Percentiles rank a stretch among this genome's conserved stretches.
phyloP scores from a whole-genome alignment of 805 yeast genomes.

The Wickerhamiella nectarea region DNA sequence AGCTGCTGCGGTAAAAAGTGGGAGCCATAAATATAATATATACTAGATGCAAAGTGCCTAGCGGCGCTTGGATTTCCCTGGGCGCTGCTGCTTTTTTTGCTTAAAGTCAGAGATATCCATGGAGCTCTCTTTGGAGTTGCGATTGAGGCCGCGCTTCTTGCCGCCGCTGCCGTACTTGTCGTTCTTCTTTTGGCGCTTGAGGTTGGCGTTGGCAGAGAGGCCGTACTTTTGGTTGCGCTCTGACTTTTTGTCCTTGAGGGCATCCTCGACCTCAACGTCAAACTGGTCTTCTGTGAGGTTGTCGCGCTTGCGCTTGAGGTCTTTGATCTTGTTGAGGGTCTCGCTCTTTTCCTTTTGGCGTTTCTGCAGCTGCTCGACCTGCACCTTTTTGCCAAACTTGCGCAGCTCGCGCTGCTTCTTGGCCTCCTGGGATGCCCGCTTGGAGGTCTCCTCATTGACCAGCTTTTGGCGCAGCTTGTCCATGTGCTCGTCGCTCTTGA shows the following conservation, averaged over 20 bases:
- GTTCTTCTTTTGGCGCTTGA: conserved; percentile 58
- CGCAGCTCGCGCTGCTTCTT: conserved; percentile 86
- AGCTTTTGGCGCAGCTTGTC: conserved; percentile 75
- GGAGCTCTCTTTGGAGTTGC: conserved; percentile 59
- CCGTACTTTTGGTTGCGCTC: conserved; percentile 25
- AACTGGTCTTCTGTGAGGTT: conserved; percentile 65
- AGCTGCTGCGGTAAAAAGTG: background rate
- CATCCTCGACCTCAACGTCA: conserved; percentile 86
- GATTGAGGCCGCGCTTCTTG: conserved; percentile 55
- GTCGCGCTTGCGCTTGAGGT: conserved; percentile 72
- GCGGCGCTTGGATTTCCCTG: conserved; percentile 7
- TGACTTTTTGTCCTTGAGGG: conserved; percentile 47
- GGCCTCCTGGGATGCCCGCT: conserved; percentile 86
- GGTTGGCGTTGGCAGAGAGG: conserved; percentile 41
- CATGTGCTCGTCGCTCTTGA: conserved; percentile 96
- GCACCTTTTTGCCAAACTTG: conserved; percentile 96
- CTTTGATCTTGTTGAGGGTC: conserved; percentile 75
- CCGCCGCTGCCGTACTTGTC: conserved; percentile 69
- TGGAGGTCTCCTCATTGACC: conserved; percentile 50
- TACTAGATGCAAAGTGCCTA: background rate
- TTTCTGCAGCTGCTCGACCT: conserved; percentile 80
- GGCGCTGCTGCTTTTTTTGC: conserved; percentile 29
- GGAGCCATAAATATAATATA: background rate
- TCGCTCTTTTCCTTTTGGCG: conserved; percentile 89
- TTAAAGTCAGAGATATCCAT: conserved; percentile 51